phyloP scores from a whole-genome alignment of 2,329 filamentous ascomycete species.

The Xylariaceae sp. region DNA sequence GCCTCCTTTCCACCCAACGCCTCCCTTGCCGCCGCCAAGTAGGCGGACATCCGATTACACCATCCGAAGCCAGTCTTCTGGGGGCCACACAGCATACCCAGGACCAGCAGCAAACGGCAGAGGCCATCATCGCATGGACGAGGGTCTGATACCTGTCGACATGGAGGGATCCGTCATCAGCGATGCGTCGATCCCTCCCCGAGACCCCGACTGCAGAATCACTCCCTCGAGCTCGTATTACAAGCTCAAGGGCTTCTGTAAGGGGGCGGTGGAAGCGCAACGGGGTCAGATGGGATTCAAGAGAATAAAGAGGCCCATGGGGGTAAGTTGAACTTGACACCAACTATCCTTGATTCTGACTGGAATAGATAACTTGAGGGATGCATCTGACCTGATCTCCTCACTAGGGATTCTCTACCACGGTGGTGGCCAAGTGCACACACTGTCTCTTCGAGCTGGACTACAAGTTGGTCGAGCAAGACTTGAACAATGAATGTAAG shows the following conservation, averaged over 20 bases:
- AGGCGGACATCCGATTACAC: constrained; percentile 12
- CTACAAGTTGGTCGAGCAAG: constrained; percentile 46
- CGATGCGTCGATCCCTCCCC: constrained; percentile 16
- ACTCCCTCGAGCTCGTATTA: constrained; percentile 45
- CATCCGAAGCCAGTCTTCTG: constrained; percentile 7
- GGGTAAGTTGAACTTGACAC: constrained; percentile 25
- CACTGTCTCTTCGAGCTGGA: constrained; percentile 50
- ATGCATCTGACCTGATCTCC: constrained; percentile 4
- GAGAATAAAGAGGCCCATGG: constrained; percentile 45
- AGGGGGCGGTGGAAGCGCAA: constrained; percentile 46
- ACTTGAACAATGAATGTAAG: constrained; percentile 45
- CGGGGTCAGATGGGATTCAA: constrained; percentile 45
- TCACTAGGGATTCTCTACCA: constrained; percentile 37
- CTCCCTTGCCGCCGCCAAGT: constrained; percentile 4
- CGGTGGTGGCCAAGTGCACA: constrained; percentile 46
- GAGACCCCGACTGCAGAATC: constrained; percentile 38
- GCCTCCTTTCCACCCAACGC: constrained; percentile 23
- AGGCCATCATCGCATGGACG: constrained; percentile 21
- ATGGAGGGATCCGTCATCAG: constrained; percentile 21
- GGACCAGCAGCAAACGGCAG: neutral
- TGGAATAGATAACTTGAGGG: neutral
- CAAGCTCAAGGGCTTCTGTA: constrained; percentile 49
- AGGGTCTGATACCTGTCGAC: constrained; percentile 35
- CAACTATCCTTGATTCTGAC: neutral
- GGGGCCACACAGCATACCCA: constrained; percentile 8